These are phyloP conservation scores for Backusella morwellensis DNA, from an alignment of 192 early-diverging fungal genomes.

Conservation along the genomic window DNA sequence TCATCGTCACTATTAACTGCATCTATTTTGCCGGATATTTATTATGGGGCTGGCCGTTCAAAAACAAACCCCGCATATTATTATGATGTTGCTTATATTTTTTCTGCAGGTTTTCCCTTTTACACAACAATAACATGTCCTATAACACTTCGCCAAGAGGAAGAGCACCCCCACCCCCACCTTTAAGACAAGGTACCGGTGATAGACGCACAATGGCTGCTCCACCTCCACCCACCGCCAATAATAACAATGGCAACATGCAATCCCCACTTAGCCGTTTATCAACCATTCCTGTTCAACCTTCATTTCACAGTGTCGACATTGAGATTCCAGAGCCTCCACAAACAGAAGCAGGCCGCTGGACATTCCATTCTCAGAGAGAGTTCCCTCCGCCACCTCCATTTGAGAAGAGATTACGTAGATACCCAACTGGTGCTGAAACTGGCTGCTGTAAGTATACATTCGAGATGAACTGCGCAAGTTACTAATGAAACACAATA, in stretches of 20 bases:
- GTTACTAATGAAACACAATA: not conserved
- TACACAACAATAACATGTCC: not conserved
- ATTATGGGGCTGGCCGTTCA: not conserved
- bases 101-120: not conserved
- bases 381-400: slow-evolving; percentile 36
- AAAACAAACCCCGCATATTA: not conserved
- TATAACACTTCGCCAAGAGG: not conserved
- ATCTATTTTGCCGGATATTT: not conserved
- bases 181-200: not conserved
- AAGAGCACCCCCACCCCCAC: slow-evolving; percentile 5
- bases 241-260: not conserved
- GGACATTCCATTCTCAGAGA: slow-evolving; percentile 36
- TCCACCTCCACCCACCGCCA: slow-evolving; percentile 11
- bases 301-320: slow-evolving; percentile 13
- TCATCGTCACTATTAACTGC: no score
- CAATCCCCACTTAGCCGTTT: slow-evolving; percentile 14
- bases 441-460: slow-evolving; percentile 36
- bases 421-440: slow-evolving; percentile 35
- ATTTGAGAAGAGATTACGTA: slow-evolving; percentile 30
- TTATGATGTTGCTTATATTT: no score
- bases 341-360: slow-evolving; percentile 35
- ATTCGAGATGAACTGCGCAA: not conserved
- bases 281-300: slow-evolving; percentile 27
- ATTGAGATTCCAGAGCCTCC: slow-evolving; percentile 33
- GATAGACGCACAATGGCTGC: slow-evolving; percentile 13